These are phyloP conservation scores for Dictyostelium firmibasis DNA, from an alignment of 78 protist genomes.

Conservation along the genomic window DNA sequence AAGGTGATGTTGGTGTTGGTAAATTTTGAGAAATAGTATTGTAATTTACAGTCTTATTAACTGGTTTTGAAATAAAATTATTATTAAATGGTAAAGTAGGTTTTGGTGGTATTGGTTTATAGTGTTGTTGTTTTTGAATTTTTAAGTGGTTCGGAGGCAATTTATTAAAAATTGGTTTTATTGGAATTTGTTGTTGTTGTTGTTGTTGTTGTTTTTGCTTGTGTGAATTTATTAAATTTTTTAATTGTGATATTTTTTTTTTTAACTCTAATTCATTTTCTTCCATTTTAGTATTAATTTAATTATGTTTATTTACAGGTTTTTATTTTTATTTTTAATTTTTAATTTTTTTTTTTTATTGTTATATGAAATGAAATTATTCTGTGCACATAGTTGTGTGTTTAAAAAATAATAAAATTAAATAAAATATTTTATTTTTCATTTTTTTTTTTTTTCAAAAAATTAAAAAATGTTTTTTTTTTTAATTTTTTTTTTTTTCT, in stretches of 20 bases:
- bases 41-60: neutral
- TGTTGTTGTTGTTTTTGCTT: neutral
- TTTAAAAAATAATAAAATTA: neutral
- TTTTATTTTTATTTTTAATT: too few relatives aligned
- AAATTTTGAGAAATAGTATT: neutral
- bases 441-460: neutral
- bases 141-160: neutral
- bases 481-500: neutral
- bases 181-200: neutral
- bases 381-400: neutral
- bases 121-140: neutral
- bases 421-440: neutral
- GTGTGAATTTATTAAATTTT: neutral
- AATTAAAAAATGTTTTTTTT: too few relatives aligned
- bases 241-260: neutral
- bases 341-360: neutral
- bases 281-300: neutral
- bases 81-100: neutral
- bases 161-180: constrained; percentile 23
- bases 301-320: too few relatives aligned
- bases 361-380: neutral
- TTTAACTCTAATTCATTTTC: neutral
- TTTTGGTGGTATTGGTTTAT: neutral
- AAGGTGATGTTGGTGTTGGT: neutral
- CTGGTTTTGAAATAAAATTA: neutral